phyloP scores from a whole-genome alignment of 257 asterid genomes.

The Fraxinus excelsior region DNA sequence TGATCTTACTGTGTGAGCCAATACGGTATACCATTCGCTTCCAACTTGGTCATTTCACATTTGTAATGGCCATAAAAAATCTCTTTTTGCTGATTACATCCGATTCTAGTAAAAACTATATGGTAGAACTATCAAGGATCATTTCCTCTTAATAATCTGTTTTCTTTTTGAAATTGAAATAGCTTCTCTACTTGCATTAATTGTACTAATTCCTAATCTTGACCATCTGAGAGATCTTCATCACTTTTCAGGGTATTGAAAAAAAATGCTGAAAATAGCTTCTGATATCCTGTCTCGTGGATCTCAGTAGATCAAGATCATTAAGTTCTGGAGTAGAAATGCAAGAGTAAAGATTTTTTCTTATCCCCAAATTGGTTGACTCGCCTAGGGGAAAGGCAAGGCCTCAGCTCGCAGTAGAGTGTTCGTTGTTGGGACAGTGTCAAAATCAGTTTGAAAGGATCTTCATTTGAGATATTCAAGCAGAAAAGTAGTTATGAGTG shows the following conservation, averaged over 20 bases:
- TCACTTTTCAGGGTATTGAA: neutral
- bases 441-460: neutral
- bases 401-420: neutral
- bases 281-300: neutral
- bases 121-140: too few relatives aligned
- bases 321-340: neutral
- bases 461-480: neutral
- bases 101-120: too few relatives aligned
- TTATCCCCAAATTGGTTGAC: neutral
- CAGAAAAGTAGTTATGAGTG: slow-evolving; percentile 42
- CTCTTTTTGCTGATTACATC: too few relatives aligned
- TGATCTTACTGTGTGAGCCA: neutral
- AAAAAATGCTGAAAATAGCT: neutral
- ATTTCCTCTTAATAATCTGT: neutral
- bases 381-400: neutral
- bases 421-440: neutral
- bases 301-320: neutral
- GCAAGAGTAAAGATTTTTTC: neutral
- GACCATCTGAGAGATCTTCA: neutral
- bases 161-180: too few relatives aligned
- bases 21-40: neutral
- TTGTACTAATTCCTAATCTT: too few relatives aligned
- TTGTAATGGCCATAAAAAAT: too few relatives aligned
- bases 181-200: too few relatives aligned
- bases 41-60: too few relatives aligned